Evolutionary conservation across 768 basidiomycete species (phyloP), one percentile per base, ranked within the genome.

Genomic region (Trametes sanguinea): DNA sequence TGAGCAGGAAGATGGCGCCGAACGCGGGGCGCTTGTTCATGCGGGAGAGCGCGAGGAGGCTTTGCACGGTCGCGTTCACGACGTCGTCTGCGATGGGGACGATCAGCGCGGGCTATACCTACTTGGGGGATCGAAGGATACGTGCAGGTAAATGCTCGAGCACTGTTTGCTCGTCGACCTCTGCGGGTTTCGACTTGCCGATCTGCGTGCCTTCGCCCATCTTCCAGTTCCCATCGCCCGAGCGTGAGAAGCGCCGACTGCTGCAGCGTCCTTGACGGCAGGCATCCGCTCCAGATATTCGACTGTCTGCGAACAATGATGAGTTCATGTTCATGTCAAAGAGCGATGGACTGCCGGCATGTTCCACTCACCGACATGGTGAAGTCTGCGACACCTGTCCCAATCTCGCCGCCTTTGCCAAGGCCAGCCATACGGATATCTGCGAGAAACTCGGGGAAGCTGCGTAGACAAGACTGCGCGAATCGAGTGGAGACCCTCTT

Each of bases 171-270:
- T 88, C 85, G 57, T 86, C 86, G 9, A 78, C 78, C 33, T 85
- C 87, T 4, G 76, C 77, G 1, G 76, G 65, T 57, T 83, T 83
- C 6, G 73, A 63, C 66, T 83, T 85, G 9, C 82, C 83, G 6
- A 88, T 84, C 66, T 81, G 80, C 22, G 90, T 80, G 5, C 90
- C 91, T 62, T 91, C 90, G 4, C 92, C 92, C 92, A 94, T 94
- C 74, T 85, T 90, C 92, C 92, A 94, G 65, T 94, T 94, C 9
- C 92, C 92, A 62, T 94, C 92, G 0, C 92, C 92, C 92, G 0
- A 94, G 81, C 2, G 85, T 83, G 43, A 85, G 71, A 40, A 94
- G 76, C 0, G 87, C 85, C 1, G 88, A 78, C 1, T n/a, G 82
- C 82, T 9, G 87, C 89, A 1, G 89, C 90, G 16, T 77, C 80